Conservation (phyloP, 2,329 filamentous ascomycete species). For the Colletotrichum salicis region DNA sequence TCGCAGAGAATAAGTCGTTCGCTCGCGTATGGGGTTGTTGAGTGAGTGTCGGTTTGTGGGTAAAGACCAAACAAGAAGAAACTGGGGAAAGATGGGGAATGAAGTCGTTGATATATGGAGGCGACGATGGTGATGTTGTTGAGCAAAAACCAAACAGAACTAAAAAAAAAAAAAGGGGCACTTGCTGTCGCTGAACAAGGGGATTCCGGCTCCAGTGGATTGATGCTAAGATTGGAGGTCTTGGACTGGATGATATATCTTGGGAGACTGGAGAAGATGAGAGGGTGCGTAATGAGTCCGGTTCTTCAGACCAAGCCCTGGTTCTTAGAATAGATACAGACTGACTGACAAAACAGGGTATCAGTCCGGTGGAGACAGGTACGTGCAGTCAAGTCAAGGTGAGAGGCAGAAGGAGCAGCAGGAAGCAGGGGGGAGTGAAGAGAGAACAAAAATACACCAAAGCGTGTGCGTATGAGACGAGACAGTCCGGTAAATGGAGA, state of each 20-base stretch:
- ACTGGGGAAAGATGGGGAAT: not conserved
- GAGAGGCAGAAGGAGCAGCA: not conserved
- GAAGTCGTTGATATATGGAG: conserved; percentile 5
- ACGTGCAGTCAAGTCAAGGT: conserved; percentile 11
- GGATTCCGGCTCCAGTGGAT: conserved; percentile 31
- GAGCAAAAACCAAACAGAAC: not conserved
- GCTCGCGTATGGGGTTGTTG: not conserved
- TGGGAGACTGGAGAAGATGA: not conserved
- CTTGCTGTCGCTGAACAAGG: conserved; percentile 27
- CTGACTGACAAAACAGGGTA: conserved; percentile 28
- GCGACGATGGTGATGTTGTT: not conserved
- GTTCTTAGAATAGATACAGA: conserved; percentile 33
- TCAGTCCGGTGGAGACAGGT: conserved; percentile 30
- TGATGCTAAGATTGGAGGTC: conserved; percentile 19
- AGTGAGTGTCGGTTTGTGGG: conserved; percentile 16
- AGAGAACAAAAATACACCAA: conserved; percentile 10
- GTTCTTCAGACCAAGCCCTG: conserved; percentile 29
- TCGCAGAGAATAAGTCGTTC: conserved; percentile 33
- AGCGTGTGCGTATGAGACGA: conserved; percentile 32
- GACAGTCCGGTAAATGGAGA: conserved; percentile 26
- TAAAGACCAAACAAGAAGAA: not conserved
- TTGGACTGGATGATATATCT: conserved; percentile 34
- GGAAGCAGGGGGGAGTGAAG: not conserved
- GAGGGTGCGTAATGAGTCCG: conserved; percentile 1
- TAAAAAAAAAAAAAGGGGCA: not conserved